Evolutionary conservation across 345 rosid genomes (phyloP).

Genomic region (Gossypium rotundifolium): DNA sequence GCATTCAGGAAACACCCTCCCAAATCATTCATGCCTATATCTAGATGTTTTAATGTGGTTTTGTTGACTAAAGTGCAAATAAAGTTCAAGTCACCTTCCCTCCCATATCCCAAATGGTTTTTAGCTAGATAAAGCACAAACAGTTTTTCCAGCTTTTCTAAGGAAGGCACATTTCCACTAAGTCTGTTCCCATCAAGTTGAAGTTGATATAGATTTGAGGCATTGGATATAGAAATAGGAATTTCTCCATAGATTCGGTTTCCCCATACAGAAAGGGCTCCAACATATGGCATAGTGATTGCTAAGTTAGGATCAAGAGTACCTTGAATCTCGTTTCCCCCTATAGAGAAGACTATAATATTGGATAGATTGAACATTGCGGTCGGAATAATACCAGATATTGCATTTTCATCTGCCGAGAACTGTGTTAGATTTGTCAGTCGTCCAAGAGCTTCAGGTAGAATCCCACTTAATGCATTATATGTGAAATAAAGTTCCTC

Average conservation of each 20-base stretch:
- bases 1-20: slow-evolving; percentile 14
- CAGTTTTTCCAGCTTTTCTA: not conserved
- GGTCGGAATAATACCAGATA: not conserved
- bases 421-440: not conserved
- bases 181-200: not conserved
- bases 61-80: not conserved
- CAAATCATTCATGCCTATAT: not conserved
- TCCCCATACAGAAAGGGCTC: not conserved
- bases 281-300: not conserved
- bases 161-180: not conserved
- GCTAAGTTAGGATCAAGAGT: not conserved
- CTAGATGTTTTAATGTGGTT: not conserved
- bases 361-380: slow-evolving; percentile 10
- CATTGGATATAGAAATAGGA: slow-evolving; percentile 6
- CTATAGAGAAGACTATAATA: not conserved
- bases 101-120: not conserved
- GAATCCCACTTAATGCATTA: not conserved
- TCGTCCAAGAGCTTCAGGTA: not conserved
- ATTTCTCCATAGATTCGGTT: slow-evolving; percentile 7
- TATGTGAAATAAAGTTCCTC: not conserved
- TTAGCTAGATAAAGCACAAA: rapidly evolving
- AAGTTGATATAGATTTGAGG: not conserved
- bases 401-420: not conserved
- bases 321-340: not conserved
- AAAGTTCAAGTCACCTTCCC: slow-evolving; percentile 2